Percentiles rank a stretch among this genome's conserved stretches.
These are phyloP conservation scores for Populus trichocarpa DNA, from an alignment of 441 rosid genomes.

Conservation along the genomic window DNA sequence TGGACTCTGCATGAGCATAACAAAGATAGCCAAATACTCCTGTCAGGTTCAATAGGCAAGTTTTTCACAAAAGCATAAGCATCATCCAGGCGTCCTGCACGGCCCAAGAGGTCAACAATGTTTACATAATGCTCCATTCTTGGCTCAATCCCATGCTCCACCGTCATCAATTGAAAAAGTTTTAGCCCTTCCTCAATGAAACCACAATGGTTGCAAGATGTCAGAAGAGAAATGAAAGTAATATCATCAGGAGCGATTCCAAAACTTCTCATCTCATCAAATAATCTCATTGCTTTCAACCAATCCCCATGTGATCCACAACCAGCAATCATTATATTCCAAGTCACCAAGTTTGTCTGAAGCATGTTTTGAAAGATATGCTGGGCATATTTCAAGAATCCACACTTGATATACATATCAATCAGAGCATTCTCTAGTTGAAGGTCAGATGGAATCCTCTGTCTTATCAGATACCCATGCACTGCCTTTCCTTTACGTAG, in stretches of 20 bases:
- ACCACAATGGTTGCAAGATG: conserved; percentile 85
- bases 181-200: conserved; percentile 53
- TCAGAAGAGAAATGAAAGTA: conserved; percentile 66
- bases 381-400: conserved; percentile 48
- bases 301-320: conserved; percentile 71
- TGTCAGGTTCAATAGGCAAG: conserved; percentile 53
- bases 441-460: conserved; percentile 38
- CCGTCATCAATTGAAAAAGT: conserved; percentile 50
- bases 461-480: conserved; percentile 61
- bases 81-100: conserved; percentile 56
- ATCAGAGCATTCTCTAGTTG: conserved; percentile 63
- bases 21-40: conserved; percentile 68
- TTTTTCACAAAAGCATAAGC: conserved; percentile 49
- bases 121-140: conserved; percentile 63
- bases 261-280: conserved; percentile 51
- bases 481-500: conserved; percentile 57
- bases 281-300: conserved; percentile 42
- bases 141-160: conserved; percentile 47
- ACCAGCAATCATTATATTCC: conserved; percentile 77
- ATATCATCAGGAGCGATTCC: conserved; percentile 53
- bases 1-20: conserved; percentile 57
- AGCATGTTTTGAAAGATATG: conserved; percentile 44
- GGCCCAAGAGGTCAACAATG: conserved; percentile 75
- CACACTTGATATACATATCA: conserved; percentile 82
- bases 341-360: conserved; percentile 52